Evolutionary conservation across 2,329 filamentous ascomycete genomes (phyloP).

Genomic region (Taxawa tesnikishii): DNA sequence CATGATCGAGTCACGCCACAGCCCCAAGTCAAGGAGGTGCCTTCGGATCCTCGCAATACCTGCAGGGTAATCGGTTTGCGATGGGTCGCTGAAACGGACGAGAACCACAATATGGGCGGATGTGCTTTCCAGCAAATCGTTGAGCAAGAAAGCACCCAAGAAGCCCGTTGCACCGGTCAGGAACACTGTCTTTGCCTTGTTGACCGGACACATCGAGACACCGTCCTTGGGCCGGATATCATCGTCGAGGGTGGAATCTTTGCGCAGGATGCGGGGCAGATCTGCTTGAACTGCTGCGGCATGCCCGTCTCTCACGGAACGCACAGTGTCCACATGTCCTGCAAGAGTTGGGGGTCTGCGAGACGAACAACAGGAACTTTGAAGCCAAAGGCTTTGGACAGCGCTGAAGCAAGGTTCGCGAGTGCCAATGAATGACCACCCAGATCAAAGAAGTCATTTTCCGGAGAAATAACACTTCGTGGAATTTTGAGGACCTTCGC

Average conservation of each 20-base stretch:
- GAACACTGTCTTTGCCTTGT: constrained; percentile 55
- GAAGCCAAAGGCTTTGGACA: constrained; percentile 61
- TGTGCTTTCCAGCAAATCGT: constrained; percentile 54
- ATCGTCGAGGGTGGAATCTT: constrained; percentile 54
- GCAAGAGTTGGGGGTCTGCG: constrained; percentile 60
- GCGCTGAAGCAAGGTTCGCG: constrained; percentile 60
- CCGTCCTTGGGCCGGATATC: constrained; percentile 49
- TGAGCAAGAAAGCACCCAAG: constrained; percentile 61
- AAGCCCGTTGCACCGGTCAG: constrained; percentile 68
- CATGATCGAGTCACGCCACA: constrained; percentile 67
- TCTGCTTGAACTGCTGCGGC: constrained; percentile 65
- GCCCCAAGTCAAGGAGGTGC: constrained; percentile 64
- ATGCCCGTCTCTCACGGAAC: constrained; percentile 57
- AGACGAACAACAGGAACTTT: constrained; percentile 59
- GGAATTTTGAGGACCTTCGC: constrained; percentile 57
- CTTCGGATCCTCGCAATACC: constrained; percentile 62
- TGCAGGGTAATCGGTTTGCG: constrained; percentile 49
- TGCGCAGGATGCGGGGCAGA: constrained; percentile 54
- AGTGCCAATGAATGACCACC: constrained; percentile 68
- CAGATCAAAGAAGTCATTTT: constrained; percentile 71
- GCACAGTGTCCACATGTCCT: constrained; percentile 61
- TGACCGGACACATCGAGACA: constrained; percentile 44
- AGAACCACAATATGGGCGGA: constrained; percentile 59
- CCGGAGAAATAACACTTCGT: constrained; percentile 46
- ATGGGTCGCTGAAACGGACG: constrained; percentile 58